These are phyloP conservation scores for Piloderma croceum DNA, from an alignment of 768 basidiomycete genomes.

Conservation along the genomic window DNA sequence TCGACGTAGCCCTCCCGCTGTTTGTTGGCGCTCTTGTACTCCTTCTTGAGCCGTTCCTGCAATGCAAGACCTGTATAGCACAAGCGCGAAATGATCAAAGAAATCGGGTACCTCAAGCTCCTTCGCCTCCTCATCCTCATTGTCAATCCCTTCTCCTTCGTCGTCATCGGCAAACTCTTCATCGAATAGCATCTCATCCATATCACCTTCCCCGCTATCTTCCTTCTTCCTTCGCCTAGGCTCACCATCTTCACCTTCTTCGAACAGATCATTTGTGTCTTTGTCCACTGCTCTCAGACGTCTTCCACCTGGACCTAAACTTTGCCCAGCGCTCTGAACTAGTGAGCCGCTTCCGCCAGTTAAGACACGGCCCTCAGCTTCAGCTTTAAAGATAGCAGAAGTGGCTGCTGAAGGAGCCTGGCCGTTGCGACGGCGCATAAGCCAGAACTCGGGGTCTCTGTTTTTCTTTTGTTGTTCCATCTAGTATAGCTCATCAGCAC, in stretches of 20 bases:
- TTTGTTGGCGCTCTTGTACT: constrained; percentile 76
- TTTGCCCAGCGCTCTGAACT: constrained; percentile 45
- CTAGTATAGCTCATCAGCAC: constrained; percentile 7
- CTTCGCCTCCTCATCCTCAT: constrained; percentile 80
- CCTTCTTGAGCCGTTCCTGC: constrained; percentile 79
- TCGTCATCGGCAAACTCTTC: constrained; percentile 87
- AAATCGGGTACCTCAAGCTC: constrained; percentile 56
- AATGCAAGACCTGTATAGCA: constrained; percentile 7
- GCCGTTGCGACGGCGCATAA: constrained; percentile 55
- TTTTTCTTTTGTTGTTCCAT: constrained; percentile 56
- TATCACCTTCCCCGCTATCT: constrained; percentile 69
- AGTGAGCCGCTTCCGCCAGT: constrained; percentile 36
- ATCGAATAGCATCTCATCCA: constrained; percentile 80
- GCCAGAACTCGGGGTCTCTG: constrained; percentile 69
- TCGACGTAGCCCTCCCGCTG: constrained; percentile 63
- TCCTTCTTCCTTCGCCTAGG: constrained; percentile 47
- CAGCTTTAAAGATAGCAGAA: constrained; percentile 63
- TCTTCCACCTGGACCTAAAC: constrained; percentile 65
- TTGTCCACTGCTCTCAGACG: constrained; percentile 64
- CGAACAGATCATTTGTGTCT: constrained; percentile 55
- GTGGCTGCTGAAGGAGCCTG: constrained; percentile 57
- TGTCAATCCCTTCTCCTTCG: constrained; percentile 65
- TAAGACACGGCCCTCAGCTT: constrained; percentile 43
- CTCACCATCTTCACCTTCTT: constrained; percentile 59
- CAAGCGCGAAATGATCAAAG: constrained; percentile 1